Conservation (phyloP, 305 asterid species). For the Plantago lanceolata region DNA sequence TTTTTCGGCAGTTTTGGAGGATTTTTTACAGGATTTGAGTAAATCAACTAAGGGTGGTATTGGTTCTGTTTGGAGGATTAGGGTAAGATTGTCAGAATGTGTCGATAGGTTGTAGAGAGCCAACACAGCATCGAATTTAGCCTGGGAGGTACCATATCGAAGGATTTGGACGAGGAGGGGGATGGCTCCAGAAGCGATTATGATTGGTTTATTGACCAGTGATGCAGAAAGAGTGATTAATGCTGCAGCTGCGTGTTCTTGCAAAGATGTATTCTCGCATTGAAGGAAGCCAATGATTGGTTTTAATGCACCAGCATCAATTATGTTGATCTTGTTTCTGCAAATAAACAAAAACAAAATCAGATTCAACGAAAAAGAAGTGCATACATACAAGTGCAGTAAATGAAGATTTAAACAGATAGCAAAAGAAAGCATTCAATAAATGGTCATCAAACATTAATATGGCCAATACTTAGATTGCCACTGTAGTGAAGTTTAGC, state of each 20-base stretch:
- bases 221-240: conserved; percentile 87
- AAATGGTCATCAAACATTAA: neutral
- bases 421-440: neutral
- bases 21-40: conserved; percentile 46
- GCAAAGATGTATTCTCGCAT: conserved; percentile 47
- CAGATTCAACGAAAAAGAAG: conserved; percentile 3
- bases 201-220: conserved; percentile 71
- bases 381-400: neutral
- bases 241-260: conserved; percentile 77
- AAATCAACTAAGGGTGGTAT: conserved; percentile 53
- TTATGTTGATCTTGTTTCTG: conserved; percentile 80
- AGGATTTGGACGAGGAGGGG: conserved; percentile 69
- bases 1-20: conserved; percentile 66
- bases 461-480: too few species aligned
- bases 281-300: conserved; percentile 70
- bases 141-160: conserved; percentile 47
- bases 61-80: conserved; percentile 56
- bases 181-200: conserved; percentile 69
- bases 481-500: neutral
- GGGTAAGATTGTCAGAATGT: conserved; percentile 44
- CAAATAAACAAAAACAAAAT: conserved; percentile 13
- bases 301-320: conserved; percentile 69
- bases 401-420: neutral
- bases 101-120: conserved; percentile 90
- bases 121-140: conserved; percentile 72